phyloP scores from a whole-genome alignment of 495 filamentous ascomycete species.

The Astrothelium macrocarpum region DNA sequence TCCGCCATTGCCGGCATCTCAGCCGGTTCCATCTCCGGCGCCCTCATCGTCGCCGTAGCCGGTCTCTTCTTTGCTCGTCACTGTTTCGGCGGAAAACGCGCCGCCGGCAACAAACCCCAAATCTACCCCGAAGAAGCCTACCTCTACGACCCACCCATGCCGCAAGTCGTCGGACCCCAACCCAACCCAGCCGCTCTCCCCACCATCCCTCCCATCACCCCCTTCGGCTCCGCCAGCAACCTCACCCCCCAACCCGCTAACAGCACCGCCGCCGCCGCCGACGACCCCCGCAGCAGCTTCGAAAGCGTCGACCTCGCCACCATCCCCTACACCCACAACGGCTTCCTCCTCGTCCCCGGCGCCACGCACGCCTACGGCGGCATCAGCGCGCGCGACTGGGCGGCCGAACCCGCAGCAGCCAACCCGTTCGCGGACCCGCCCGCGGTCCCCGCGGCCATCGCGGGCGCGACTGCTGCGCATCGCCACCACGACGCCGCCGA shows the following conservation, averaged over 20 bases:
- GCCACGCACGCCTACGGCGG: background rate
- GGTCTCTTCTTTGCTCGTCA: constrained; percentile 1
- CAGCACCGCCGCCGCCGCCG: no score
- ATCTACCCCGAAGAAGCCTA: constrained; percentile 10
- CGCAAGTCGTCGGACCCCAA: background rate
- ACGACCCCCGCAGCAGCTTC: background rate
- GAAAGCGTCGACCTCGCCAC: constrained; percentile 1
- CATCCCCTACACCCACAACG: background rate
- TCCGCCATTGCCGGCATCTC: constrained; percentile 1
- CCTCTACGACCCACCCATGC: constrained; percentile 8
- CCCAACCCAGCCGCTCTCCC: background rate
- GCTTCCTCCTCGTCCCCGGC: background rate
- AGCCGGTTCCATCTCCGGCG: constrained; percentile 2
- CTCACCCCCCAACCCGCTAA: background rate
- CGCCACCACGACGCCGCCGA: no score
- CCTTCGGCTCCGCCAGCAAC: background rate
- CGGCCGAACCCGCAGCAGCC: background rate
- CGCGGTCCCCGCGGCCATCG: background rate
- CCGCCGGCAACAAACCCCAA: background rate
- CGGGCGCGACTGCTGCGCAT: background rate
- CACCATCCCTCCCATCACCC: background rate
- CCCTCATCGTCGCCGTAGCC: background rate
- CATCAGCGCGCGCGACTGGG: constrained; percentile 6
- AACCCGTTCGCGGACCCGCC: background rate
- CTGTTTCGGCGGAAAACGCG: background rate